Percentiles rank a stretch among this genome's conserved stretches.
Conservation (phyloP, 768 basidiomycete genomes). For the Tricholoma matsutake region DNA sequence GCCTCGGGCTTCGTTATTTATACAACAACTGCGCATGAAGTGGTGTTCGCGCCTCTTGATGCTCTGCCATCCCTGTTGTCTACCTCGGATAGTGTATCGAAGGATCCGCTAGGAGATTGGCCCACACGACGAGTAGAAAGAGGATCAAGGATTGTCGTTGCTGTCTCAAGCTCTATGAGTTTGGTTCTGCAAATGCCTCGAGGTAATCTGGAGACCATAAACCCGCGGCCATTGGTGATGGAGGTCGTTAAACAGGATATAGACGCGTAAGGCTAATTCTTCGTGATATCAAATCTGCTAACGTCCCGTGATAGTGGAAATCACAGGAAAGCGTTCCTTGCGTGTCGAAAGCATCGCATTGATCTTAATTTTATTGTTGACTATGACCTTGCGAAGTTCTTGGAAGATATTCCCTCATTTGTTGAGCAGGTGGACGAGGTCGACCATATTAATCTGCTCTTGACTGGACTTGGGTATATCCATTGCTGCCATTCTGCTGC, state of each 20-base stretch:
- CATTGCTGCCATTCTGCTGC: slow-evolving; percentile 1
- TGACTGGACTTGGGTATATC: slow-evolving; percentile 80
- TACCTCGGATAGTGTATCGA: slow-evolving; percentile 26
- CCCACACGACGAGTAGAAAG: slow-evolving; percentile 83
- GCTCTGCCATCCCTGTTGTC: slow-evolving; percentile 23
- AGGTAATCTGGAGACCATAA: slow-evolving; percentile 95
- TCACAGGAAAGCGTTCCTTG: slow-evolving; percentile 85
- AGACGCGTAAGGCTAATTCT: slow-evolving; percentile 47
- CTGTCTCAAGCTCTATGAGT: slow-evolving; percentile 83
- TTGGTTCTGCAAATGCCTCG: slow-evolving; percentile 96
- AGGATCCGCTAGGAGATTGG: slow-evolving; percentile 39
- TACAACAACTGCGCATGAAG: slow-evolving; percentile 81
- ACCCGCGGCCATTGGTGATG: slow-evolving; percentile 89
- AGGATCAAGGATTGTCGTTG: slow-evolving; percentile 85
- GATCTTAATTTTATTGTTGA: slow-evolving; percentile 89
- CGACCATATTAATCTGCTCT: slow-evolving; percentile 90
- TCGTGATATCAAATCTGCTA: neutral
- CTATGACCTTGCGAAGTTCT: slow-evolving; percentile 67
- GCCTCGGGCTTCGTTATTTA: slow-evolving; percentile 79
- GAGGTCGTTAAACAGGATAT: slow-evolving; percentile 77
- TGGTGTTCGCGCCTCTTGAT: slow-evolving; percentile 63
- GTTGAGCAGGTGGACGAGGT: slow-evolving; percentile 85
- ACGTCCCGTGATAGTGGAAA: slow-evolving; percentile 44
- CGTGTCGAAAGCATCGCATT: slow-evolving; percentile 91
- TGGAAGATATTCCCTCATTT: slow-evolving; percentile 59